Evolutionary conservation across 2,329 filamentous ascomycete species (phyloP), one percentile per base, ranked within the genome.

Genomic region (Ophiostoma triangulosporum): DNA sequence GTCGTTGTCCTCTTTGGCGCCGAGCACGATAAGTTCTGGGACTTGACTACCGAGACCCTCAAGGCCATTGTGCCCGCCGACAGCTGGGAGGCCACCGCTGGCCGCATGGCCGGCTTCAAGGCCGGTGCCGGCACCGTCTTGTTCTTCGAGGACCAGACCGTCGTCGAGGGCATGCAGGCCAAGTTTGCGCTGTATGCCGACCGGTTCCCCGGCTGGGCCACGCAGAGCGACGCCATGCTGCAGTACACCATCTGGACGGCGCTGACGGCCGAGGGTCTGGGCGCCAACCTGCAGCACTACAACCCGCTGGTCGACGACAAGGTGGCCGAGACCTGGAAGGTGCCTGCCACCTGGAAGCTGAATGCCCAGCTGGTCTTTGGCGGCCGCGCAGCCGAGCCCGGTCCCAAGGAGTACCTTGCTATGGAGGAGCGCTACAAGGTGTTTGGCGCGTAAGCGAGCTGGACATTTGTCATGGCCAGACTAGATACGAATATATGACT

Each of bases 241-340:
- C 86, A 95, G 73, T 85, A 79, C 70, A 73, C 80, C 59, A 66
- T 88, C 60, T 95, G 89, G 89, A 83, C 83, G 17, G 86, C 83
- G 4, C 80, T 95, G 54, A 86, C 90, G 71, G 76, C 83, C 57
- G 88, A 93, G 66, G 88, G 89, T 29, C 78, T 94, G 54, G 88
- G 88, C 60, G 86, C 84, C 65, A 95, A 90, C 75, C 76, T 95
- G 52, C 89, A 95, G 76, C 89, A 95, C 73, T 95, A 95, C 76
- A 93, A 88, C 77, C 88, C 88, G 20, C 69, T 95, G 55, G 80
- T 94, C 61, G 85, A 95, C 70, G 74, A 76, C 59, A 80, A 82
- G 71, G 84, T 89, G 52, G 70, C 76, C 45, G 72, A 69, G 57
- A 72, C 80, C 61, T 95, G 87, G 85, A 75, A 76, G 54, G 62